Base-by-base conservation (phyloP, 148 eudicot genomes). In the Chenopodium album region DNA sequence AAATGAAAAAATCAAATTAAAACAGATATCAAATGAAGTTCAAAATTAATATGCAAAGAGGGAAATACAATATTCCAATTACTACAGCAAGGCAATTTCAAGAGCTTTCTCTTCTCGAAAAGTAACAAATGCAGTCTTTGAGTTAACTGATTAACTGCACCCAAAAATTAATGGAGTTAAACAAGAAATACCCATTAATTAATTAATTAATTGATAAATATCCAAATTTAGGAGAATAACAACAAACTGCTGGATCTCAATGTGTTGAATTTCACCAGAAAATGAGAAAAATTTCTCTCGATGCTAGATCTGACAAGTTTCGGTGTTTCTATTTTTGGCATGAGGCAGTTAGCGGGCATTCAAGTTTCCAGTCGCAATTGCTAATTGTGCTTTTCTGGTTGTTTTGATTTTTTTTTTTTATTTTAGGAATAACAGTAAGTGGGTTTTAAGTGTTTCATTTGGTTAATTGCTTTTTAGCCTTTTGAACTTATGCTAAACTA, bases 231-330 rank as follows among this genome's bases (percentile, higher is more conserved):
- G 26, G 67, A 60, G 28, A 46, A 0, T 2, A 77, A 81, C 9
- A 79, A 60, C 92, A 59, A 73, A 94, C 97, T 87, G 74, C 76
- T 78, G 81, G 90, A 95, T 95, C 92, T 92, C 87, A 88, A 93
- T 83, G 81, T 86, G 86, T 3, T 90, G 87, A 65, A 95, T 93
- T n/a, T 92, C 98, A 50, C 99, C 99, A 71, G 98, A 90, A 81
- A 93, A 93, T 0, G 99, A 95, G 89, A 95, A 95, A 89, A 80
- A 95, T 88, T 88, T 93, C 98, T 75, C 98, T 91, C 59, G 86
- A 90, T 9, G 97, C 99, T 85, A 93, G 97, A 95, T 95, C 99
- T 91, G 99, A 95, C 19, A 95, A 82, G 82, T 90, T 90, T 77
- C 87, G 34, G 34, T 32, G 34, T 32, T 32, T 32, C 34, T 1